Conservation (phyloP, 192 early-diverging fungal genomes). For the Physocladia obscura region DNA sequence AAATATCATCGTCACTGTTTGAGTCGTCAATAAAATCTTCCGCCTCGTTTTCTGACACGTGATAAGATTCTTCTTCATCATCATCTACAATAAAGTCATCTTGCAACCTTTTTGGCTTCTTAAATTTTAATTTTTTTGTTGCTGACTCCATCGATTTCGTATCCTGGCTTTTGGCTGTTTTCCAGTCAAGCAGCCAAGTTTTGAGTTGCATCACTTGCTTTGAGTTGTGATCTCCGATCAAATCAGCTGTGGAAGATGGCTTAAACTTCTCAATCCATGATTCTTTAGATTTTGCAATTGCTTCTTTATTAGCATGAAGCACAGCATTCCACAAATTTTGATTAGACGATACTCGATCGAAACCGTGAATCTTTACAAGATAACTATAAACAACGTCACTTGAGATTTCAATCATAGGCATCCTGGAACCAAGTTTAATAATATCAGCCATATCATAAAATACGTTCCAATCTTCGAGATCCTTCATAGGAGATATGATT, state of each 20-base stretch:
- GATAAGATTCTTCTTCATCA: constrained; percentile 1
- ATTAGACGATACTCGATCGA: background rate
- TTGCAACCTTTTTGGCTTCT: background rate
- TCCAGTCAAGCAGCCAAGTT: constrained; percentile 21
- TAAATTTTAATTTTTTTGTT: background rate
- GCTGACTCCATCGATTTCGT: background rate
- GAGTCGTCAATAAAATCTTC: too few species aligned
- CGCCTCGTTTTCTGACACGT: background rate
- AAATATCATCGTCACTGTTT: constrained; percentile 25
- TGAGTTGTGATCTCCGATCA: background rate
- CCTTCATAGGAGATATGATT: background rate
- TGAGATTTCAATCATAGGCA: background rate
- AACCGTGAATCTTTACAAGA: background rate
- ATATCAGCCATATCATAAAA: background rate
- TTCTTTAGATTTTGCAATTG: background rate
- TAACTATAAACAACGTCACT: background rate
- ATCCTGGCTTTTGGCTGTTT: background rate
- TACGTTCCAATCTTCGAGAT: background rate
- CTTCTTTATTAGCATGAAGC: too few species aligned
- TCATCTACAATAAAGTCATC: background rate
- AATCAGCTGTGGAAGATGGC: background rate
- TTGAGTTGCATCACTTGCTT: background rate
- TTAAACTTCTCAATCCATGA: constrained; percentile 18
- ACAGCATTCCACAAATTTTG: background rate
- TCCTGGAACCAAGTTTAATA: background rate